A percentile compares a stretch with the other conserved stretches of the same genome.
These are phyloP conservation scores for Gymnopilus dilepis DNA, from an alignment of 768 basidiomycete genomes.

Conservation along the genomic window DNA sequence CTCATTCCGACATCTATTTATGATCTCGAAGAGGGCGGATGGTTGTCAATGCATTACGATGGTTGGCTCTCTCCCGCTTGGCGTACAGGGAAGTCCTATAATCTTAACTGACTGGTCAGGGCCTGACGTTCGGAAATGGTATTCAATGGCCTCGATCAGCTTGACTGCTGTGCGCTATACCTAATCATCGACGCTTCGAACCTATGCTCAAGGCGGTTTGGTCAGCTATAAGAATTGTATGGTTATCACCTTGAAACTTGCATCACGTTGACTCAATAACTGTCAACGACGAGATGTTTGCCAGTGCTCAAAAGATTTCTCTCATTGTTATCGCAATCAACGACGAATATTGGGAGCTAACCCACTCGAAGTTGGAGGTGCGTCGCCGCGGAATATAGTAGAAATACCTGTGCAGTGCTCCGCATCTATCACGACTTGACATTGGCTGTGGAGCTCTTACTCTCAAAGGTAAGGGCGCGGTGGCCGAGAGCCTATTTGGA, in stretches of 20 bases:
- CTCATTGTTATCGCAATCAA: not conserved
- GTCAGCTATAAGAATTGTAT: not conserved
- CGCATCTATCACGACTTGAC: slow-evolving; percentile 14
- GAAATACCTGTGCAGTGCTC: slow-evolving; percentile 11
- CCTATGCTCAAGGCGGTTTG: not conserved
- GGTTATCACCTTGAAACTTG: slow-evolving; percentile 11
- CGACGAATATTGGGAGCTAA: not conserved
- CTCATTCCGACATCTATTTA: slow-evolving; percentile 17
- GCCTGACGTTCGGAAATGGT: not conserved
- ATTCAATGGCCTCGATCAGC: not conserved
- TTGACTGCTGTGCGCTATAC: not conserved
- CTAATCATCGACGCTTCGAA: not conserved
- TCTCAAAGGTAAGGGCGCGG: slow-evolving; percentile 9
- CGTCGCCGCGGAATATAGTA: slow-evolving; percentile 2
- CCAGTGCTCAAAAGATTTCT: not conserved
- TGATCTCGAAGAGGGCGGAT: slow-evolving; percentile 26
- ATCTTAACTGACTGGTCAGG: slow-evolving; percentile 1
- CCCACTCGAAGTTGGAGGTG: not conserved
- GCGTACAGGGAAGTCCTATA: slow-evolving; percentile 8
- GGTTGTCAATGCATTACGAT: slow-evolving; percentile 16
- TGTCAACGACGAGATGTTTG: not conserved
- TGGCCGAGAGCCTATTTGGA: not conserved
- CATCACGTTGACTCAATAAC: not conserved
- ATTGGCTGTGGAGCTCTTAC: slow-evolving; percentile 6
- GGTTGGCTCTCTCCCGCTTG: slow-evolving; percentile 11